Base-by-base conservation (phyloP, 2,329 filamentous ascomycete species). In the Cladosporium sp. region DNA sequence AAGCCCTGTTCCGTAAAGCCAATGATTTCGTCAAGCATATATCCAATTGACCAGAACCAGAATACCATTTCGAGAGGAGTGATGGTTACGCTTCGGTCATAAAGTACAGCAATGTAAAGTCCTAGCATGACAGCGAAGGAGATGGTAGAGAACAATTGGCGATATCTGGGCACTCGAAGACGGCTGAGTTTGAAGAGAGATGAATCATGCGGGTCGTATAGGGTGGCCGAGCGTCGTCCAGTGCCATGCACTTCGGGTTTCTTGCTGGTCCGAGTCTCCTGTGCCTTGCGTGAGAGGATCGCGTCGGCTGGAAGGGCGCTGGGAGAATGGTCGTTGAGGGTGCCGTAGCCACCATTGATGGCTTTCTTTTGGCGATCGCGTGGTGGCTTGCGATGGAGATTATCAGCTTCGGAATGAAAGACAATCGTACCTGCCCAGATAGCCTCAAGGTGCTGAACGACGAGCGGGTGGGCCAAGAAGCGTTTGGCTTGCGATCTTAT, bases 1-100 rank as follows among this genome's bases (percentile, higher is more conserved):
- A 97, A 97, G 2, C 93, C 93, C 74, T 97, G 91, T 72, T 97
- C 93, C 64, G 92, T 96, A 78, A 97, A 97, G 10, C 92, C 92
- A 17, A 97, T 91, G 20, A 97, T 83, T 74, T 97, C 93, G 68
- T 97, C 93, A 32, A 97, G 83, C 91, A 97, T 96, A 73, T 95
- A 97, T 0, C 93, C 93, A 24, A 91, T 90, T 69, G 91, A 96
- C 92, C 93, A 97, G 72, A 97, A 90, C 93, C 93, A 97, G 74
- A 97, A 97, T 12, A 96, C 72, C 15, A 97, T 78, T 71, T 97
- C 93, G 9, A 97, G 77, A 0, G 83, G 83, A 1, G 91, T 96
- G 66, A 97, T 96, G 53, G 86, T 82, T 55, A 87, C 81, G 2
- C 90, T 93, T 59, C 90, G 83, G 68, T 89, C 78, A 10, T 83